Evolutionary conservation across 2,329 filamentous ascomycete species (phyloP).

Genomic region (Talaromyces sp.): DNA sequence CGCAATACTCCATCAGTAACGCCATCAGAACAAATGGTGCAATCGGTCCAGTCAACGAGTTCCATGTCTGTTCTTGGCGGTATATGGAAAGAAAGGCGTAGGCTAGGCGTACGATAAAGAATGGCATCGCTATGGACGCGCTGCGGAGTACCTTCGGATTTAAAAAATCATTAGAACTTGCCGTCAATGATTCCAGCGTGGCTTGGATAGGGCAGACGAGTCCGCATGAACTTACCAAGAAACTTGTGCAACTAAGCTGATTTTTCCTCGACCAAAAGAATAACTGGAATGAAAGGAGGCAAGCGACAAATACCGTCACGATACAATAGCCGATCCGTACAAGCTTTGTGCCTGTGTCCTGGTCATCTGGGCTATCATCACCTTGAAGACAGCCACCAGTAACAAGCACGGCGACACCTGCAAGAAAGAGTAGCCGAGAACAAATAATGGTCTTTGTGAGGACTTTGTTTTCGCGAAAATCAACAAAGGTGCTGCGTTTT

Average conservation of each 20-base stretch:
- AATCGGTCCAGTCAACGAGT: constrained; percentile 19
- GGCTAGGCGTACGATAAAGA: constrained; percentile 20
- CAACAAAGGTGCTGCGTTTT: constrained; percentile 5
- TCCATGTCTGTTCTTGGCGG: constrained; percentile 18
- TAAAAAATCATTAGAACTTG: not conserved
- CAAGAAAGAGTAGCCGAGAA: constrained; percentile 19
- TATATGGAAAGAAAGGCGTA: constrained; percentile 23
- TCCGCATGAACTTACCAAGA: constrained; percentile 13
- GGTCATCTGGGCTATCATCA: constrained; percentile 11
- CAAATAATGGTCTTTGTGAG: constrained; percentile 13
- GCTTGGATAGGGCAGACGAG: not conserved
- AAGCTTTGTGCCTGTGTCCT: constrained; percentile 16
- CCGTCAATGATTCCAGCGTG: not conserved
- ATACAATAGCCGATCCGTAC: constrained; percentile 22
- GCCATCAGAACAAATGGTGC: constrained; percentile 22
- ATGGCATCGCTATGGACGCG: constrained; percentile 18
- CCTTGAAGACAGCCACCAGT: constrained; percentile 20
- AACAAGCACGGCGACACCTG: constrained; percentile 19
- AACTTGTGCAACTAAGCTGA: constrained; percentile 15
- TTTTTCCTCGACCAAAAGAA: constrained; percentile 19
- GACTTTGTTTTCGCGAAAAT: constrained; percentile 9
- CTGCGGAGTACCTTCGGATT: constrained; percentile 16
- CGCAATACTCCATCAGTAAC: constrained; percentile 19
- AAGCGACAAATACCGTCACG: constrained; percentile 18
- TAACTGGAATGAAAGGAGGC: constrained; percentile 18